Evolutionary conservation across 2,329 filamentous ascomycete genomes (phyloP), one percentile per base, ranked within the genome.

Genomic region (Penicillium sp.): DNA sequence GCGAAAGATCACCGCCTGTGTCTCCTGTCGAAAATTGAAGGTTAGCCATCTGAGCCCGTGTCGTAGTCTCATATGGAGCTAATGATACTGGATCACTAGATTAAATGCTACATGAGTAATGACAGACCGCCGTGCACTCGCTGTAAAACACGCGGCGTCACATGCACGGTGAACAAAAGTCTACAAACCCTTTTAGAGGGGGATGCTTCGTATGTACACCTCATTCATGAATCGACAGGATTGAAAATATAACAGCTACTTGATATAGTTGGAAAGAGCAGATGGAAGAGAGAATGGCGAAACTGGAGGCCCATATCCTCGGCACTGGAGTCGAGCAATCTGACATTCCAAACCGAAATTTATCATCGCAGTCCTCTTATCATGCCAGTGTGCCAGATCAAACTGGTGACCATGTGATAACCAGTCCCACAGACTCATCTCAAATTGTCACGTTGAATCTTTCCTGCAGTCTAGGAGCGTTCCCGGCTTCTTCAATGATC

Each of bases 1-100:
- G 31, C 62, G 66, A 3, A 68, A 68, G 46, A 67, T 67, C 37
- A 68, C 65, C 8, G 66, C 66, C 7, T 68, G 66, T 51, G 66
- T 67, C 2, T 55, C 64, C 7, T 67, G 65, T 48, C 53, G 65
- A 14, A 67, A 66, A 36, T 61, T 63, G 26, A 62, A 62, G 55
- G 56, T 59, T 18, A 21, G 26, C 10, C 33, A 2, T 23, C 24
- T 13, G 9, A n/a, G 7, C 9, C 23, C 5, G 5, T 21, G 9
- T 13, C 2, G 4, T 18, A 29, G 19, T 11, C 5, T 5, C 19
- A 21, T 5, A 47, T 34, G 8, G 16, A 24, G 21, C 33, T 36
- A 43, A 57, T 26, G 29, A n/a, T 19, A 16, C 52, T 36, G 40
- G 7, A 23, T 14, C 5, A 23, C 21, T 21, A 45, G 42, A 45